These are phyloP conservation scores for Pichia heedii DNA, from an alignment of 805 yeast genomes.

Conservation along the genomic window DNA sequence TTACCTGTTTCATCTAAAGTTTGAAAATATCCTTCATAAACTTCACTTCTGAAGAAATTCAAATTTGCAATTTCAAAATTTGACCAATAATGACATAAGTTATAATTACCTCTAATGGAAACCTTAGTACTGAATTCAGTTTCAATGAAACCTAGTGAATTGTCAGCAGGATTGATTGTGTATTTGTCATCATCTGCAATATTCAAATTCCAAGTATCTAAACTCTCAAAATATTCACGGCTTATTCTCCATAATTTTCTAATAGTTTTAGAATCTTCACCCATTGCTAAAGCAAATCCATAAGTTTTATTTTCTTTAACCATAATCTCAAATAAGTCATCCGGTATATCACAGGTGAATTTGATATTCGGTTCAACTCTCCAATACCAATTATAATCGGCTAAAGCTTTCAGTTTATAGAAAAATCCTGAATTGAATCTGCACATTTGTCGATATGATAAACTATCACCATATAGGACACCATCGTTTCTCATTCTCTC, in stretches of 20 bases:
- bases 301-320: conserved; percentile 37
- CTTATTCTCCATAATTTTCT: conserved; percentile 42
- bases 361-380: conserved; percentile 46
- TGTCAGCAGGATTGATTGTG: conserved; percentile 29
- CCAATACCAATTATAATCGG: conserved; percentile 47
- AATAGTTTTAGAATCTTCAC: conserved; percentile 39
- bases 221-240: conserved; percentile 30
- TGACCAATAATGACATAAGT: conserved; percentile 54
- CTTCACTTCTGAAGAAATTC: conserved; percentile 48
- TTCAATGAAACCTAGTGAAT: conserved; percentile 37
- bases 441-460: conserved; percentile 65
- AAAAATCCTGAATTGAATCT: conserved; percentile 43
- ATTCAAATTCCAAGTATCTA: conserved; percentile 3
- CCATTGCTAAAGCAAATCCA: conserved; percentile 42
- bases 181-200: conserved; percentile 6
- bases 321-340: conserved; percentile 42
- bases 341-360: conserved; percentile 40
- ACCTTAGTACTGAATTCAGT: conserved; percentile 32
- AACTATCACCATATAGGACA: conserved; percentile 50
- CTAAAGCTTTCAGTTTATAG: conserved; percentile 37
- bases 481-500: conserved; percentile 19
- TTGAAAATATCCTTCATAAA: conserved; percentile 46
- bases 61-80: conserved; percentile 60
- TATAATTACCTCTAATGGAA: conserved; percentile 37
- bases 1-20: conserved; percentile 53